Evolutionary conservation across 768 basidiomycete genomes (phyloP).

Genomic region (Gymnopilus dilepis): DNA sequence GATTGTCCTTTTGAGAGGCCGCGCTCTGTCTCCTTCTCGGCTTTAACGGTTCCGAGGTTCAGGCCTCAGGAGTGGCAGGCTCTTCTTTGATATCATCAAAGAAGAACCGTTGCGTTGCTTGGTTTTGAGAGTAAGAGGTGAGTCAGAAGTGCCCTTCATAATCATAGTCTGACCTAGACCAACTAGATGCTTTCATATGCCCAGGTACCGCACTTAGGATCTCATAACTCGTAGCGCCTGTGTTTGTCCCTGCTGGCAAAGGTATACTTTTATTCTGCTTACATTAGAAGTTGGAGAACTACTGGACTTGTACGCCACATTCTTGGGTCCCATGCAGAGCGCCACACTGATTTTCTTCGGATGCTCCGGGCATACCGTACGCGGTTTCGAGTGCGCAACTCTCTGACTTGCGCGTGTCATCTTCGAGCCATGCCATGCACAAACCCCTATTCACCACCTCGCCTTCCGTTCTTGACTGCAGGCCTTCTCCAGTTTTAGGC

Average conservation of each 20-base stretch:
- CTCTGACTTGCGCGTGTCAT: not conserved
- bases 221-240: no score
- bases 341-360: not conserved
- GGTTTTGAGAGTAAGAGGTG: not conserved
- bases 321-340: not conserved
- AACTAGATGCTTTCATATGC: not conserved
- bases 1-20: no score
- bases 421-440: not conserved
- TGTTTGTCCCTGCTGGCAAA: no score
- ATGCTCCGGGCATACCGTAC: not conserved
- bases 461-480: not conserved
- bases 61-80: not conserved
- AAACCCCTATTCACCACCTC: not conserved
- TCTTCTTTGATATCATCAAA: not conserved
- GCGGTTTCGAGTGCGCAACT: not conserved
- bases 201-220: not conserved
- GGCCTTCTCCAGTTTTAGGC: not conserved
- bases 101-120: not conserved
- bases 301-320: not conserved
- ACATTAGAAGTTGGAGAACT: no score
- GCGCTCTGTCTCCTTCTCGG: not conserved
- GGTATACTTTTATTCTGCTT: no score
- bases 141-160: not conserved
- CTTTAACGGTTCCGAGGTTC: slow-evolving; percentile 3
- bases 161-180: not conserved